These are phyloP conservation scores for Geotrichum phurueaensis DNA, from an alignment of 1,139 yeast species.

Conservation along the genomic window DNA sequence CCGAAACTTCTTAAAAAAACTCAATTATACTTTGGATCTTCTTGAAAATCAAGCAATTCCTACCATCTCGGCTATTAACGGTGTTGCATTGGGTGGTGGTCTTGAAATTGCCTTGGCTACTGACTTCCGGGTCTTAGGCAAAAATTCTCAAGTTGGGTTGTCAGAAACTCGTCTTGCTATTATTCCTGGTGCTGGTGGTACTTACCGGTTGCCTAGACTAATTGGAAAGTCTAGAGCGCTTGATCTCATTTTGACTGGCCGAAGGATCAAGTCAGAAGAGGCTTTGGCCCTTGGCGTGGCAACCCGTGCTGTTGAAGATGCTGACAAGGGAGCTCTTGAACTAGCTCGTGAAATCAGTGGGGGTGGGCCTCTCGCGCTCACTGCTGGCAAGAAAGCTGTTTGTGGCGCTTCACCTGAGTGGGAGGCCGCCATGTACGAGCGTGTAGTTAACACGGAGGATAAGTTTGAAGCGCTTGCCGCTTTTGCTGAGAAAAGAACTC, in stretches of 20 bases:
- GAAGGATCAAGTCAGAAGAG: constrained; percentile 28
- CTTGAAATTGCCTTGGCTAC: constrained; percentile 31
- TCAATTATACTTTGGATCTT: constrained; percentile 28
- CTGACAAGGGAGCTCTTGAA: constrained; percentile 26
- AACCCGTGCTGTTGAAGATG: constrained; percentile 26
- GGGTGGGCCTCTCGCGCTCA: constrained; percentile 33
- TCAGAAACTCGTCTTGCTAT: constrained; percentile 32
- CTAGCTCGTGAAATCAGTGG: constrained; percentile 28
- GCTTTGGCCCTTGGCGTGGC: constrained; percentile 29
- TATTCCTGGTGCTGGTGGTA: constrained; percentile 35
- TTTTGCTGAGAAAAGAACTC: constrained; percentile 29
- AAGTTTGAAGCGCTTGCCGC: constrained; percentile 34
- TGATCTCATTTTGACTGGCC: constrained; percentile 29
- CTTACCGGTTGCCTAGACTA: constrained; percentile 30
- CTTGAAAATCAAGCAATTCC: constrained; percentile 30
- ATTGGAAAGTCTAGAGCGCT: constrained; percentile 31
- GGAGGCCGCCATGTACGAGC: constrained; percentile 28
- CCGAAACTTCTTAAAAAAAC: constrained; percentile 27
- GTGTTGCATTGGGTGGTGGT: constrained; percentile 34
- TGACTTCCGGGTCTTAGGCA: constrained; percentile 29
- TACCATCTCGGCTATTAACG: constrained; percentile 31
- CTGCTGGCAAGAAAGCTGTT: constrained; percentile 32
- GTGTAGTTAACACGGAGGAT: constrained; percentile 31
- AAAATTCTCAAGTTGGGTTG: constrained; percentile 25
- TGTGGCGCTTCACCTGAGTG: constrained; percentile 27